Evolutionary conservation across 441 rosid genomes (phyloP), one percentile per base, ranked within the genome.

Genomic region (Kokia cookei): DNA sequence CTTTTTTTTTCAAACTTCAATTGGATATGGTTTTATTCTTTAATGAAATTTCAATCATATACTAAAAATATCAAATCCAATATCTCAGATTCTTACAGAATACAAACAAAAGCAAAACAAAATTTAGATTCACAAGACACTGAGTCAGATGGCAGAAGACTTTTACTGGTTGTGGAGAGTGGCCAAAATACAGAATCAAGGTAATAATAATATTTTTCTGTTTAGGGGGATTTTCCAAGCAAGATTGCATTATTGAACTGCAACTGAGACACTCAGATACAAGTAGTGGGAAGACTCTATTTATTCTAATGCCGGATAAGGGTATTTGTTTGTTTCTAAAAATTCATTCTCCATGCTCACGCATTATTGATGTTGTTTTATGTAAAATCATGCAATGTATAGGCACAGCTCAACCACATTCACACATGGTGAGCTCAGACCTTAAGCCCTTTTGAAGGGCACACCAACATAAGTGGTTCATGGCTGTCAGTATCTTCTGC

Each of bases 341-440:
- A 37, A 17, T 37, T 10, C 12, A 40, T 37, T 63, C 29, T 17
- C 27, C 24, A 37, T 14, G 48, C 48, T 3, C 12, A n/a, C 15
- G 15, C 47, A 9, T 63, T 9, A 63, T 37, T 37, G 67, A 63
- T 63, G 68, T 9, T 17, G 11, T 61, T 32, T 7, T 2, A 35
- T 63, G 26, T 37, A n/a, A 37, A 63, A 4, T 11, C 45, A 17
- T 37, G 68, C 68, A 17, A n/a, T 42, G 24, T 35, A n/a, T 3
- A 7, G 45, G 45, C 47, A 62, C 37, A 63, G 40, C 48, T 0
- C 27, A 63, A 37, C 27, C 27, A 37, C 61, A 40, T 37, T 37
- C 22, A 47, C 76, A 78, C 62, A 66, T 48, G 57, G 73, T 43
- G 47, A 37, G 74, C 63, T 72, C 74, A 75, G 78, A 43, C 57